Conservation (phyloP, 805 yeast genomes). For the Yarrowia sp. region DNA sequence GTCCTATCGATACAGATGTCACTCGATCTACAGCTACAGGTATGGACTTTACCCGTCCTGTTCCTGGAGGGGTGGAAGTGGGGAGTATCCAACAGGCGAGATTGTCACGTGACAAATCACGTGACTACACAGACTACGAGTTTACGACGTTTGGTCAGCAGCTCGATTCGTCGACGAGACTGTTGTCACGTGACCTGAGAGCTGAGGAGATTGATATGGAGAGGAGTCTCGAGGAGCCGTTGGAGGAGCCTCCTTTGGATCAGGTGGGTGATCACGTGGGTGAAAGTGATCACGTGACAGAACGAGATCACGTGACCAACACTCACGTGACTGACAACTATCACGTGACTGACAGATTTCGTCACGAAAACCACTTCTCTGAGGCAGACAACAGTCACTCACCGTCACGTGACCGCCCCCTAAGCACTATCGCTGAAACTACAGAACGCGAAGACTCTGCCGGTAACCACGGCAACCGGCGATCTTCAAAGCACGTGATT, state of each 20-base stretch:
- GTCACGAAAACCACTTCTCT: too few relatives aligned
- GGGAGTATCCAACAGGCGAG: not conserved
- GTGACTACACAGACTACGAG: slow-evolving; percentile 4
- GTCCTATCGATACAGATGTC: not conserved
- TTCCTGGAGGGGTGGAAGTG: not conserved
- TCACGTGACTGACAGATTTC: too few relatives aligned
- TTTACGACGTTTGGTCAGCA: not conserved
- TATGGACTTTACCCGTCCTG: slow-evolving; percentile 16
- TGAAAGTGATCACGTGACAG: not conserved
- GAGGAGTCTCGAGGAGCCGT: not conserved
- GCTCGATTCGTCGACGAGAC: not conserved
- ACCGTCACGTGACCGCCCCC: not conserved
- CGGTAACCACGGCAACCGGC: not conserved
- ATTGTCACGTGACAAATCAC: not conserved
- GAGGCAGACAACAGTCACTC: not conserved
- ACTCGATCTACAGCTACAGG: not conserved
- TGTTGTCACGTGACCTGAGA: not conserved
- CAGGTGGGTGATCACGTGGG: too few relatives aligned
- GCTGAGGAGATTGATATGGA: not conserved
- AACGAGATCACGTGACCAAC: not conserved
- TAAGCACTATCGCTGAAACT: not conserved
- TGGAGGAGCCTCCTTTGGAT: slow-evolving; percentile 7
- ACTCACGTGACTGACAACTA: not conserved
- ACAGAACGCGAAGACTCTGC: not conserved
- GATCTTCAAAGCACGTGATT: too few relatives aligned